Conservation (phyloP, 257 asterid species). For the Nicotiana tomentosiformis region DNA sequence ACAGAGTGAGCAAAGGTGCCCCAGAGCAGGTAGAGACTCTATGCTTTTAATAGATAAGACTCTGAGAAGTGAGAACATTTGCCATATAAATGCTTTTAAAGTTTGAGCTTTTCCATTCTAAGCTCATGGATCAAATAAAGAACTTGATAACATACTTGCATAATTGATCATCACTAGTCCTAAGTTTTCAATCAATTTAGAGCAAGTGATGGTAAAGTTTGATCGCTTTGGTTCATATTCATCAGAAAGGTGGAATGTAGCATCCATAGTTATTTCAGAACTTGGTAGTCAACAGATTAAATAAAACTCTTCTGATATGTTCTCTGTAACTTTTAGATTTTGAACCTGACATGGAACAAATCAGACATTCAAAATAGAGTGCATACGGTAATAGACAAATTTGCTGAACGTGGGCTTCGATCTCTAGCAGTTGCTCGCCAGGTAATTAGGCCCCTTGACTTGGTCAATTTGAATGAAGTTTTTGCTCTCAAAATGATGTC, state of each 20-base stretch:
- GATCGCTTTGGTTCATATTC: not conserved
- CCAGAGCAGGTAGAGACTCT: conserved; percentile 51
- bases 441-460: conserved; percentile 14
- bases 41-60: not conserved
- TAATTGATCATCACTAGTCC: not conserved
- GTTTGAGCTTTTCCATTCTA: not conserved
- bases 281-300: not conserved
- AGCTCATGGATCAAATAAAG: not conserved
- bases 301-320: not conserved
- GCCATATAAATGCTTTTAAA: not conserved
- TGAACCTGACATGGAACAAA: conserved; percentile 41
- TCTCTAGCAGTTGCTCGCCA: conserved; percentile 61
- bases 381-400: conserved; percentile 46
- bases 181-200: not conserved
- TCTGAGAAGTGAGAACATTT: not conserved
- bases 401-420: conserved; percentile 67
- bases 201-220: not conserved
- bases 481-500: not conserved
- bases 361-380: conserved; percentile 37
- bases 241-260: not conserved
- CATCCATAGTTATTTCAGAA: not conserved
- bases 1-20: conserved; percentile 76
- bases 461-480: not conserved
- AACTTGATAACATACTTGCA: not conserved
- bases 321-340: conserved; percentile 30